Evolutionary conservation across 768 basidiomycete species (phyloP).

Genomic region (Mycena latifolia): DNA sequence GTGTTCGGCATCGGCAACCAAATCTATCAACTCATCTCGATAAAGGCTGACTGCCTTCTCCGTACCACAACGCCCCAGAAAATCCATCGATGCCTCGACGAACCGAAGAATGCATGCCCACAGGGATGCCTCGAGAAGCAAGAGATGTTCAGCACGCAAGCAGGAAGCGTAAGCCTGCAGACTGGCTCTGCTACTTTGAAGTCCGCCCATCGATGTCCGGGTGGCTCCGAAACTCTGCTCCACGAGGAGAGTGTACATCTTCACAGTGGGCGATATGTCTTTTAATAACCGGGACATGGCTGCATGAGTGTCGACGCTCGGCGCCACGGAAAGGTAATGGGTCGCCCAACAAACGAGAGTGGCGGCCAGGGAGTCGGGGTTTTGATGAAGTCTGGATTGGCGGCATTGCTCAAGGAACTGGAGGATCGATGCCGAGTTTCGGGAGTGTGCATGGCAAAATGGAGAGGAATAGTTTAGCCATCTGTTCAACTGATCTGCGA

Average conservation of each 20-base stretch:
- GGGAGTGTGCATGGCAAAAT: constrained; percentile 7
- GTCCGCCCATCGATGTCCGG: constrained; percentile 10
- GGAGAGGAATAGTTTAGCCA: constrained; percentile 28
- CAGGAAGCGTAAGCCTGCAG: constrained; percentile 41
- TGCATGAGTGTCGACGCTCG: background rate
- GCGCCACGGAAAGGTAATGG: constrained; percentile 8
- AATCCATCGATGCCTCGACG: constrained; percentile 47
- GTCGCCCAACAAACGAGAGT: constrained; percentile 32
- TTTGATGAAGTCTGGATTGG: constrained; percentile 15
- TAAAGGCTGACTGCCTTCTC: constrained; percentile 45
- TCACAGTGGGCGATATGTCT: constrained; percentile 34
- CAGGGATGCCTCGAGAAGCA: constrained; percentile 61
- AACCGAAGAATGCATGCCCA: constrained; percentile 64
- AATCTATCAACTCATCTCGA: constrained; percentile 56
- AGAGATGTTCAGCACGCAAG: constrained; percentile 50
- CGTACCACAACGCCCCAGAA: background rate
- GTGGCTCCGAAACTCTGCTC: constrained; percentile 32
- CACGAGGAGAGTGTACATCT: constrained; percentile 47
- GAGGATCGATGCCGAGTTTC: background rate
- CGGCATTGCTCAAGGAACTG: constrained; percentile 26
- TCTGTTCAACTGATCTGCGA: constrained; percentile 17
- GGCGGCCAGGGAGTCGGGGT: constrained; percentile 10
- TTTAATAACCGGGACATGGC: constrained; percentile 12
- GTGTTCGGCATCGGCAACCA: constrained; percentile 65
- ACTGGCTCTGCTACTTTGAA: constrained; percentile 27